Evolutionary conservation across 306 rosid genomes (phyloP).

Genomic region (Rosa multiflora): DNA sequence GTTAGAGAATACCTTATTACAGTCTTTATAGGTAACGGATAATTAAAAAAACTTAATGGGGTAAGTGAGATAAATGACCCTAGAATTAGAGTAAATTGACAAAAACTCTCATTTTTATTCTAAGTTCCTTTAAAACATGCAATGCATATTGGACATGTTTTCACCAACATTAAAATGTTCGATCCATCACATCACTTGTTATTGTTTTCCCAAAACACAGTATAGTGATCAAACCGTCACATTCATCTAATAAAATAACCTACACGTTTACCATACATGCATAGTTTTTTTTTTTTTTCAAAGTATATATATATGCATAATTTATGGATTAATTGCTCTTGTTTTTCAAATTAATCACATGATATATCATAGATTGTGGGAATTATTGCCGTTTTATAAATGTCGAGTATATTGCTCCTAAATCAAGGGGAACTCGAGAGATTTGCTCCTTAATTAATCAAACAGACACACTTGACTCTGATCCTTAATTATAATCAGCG

Average conservation of each 20-base stretch:
- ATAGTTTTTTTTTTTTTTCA: no score
- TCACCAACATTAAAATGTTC: no score
- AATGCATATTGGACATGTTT: no score
- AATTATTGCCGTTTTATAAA: background rate
- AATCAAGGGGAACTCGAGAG: background rate
- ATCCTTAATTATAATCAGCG: background rate
- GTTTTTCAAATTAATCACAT: background rate
- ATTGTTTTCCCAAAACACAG: background rate
- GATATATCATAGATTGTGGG: background rate
- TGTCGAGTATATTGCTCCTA: background rate
- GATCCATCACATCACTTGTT: background rate
- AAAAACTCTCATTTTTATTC: no score
- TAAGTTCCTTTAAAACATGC: no score
- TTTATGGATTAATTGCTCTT: background rate
- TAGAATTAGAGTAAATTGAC: no score
- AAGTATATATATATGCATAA: no score
- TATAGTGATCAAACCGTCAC: no score
- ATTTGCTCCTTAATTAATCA: background rate
- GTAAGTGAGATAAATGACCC: no score
- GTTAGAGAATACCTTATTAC: no score
- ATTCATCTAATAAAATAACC: background rate
- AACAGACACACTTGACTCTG: background rate
- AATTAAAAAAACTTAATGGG: no score
- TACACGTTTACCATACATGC: background rate
- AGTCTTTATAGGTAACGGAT: no score